Conservation (phyloP, 352 stramenopile species). For the Lagenidium sp. region DNA sequence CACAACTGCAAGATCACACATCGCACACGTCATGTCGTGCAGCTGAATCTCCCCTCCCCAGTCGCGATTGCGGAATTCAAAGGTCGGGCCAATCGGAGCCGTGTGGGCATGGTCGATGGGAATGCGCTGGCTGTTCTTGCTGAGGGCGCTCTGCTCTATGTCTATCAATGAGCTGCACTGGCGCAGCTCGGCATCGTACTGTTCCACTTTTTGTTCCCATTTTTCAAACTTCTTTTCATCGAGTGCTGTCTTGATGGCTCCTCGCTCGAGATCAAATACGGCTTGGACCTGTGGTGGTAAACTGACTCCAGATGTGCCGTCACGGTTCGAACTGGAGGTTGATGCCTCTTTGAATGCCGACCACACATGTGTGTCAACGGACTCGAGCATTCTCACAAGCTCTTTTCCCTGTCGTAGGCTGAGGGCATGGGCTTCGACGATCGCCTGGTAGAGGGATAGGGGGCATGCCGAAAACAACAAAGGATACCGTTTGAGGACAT, state of each 20-base stretch:
- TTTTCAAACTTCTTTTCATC: conserved; percentile 35
- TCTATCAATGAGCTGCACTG: too few species aligned
- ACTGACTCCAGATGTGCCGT: too few species aligned
- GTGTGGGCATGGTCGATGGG: too few species aligned
- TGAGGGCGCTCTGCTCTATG: too few species aligned
- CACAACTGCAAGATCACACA: conserved; percentile 73
- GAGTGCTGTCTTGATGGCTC: conserved; percentile 24
- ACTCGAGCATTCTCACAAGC: conserved; percentile 64
- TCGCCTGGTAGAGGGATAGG: conserved; percentile 68
- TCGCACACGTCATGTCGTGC: conserved; percentile 63
- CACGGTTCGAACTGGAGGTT: conserved; percentile 18
- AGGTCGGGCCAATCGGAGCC: conserved; percentile 18
- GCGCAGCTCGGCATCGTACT: conserved; percentile 31
- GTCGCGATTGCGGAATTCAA: conserved; percentile 80
- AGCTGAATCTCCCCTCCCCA: conserved; percentile 83
- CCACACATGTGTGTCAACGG: conserved; percentile 78
- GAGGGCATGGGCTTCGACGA: conserved; percentile 63
- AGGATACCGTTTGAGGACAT: conserved; percentile 45
- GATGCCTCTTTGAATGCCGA: conserved; percentile 64
- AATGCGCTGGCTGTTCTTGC: too few species aligned
- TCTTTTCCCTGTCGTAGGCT: conserved; percentile 55
- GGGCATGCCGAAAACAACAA: conserved; percentile 54
- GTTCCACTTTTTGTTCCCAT: conserved; percentile 43
- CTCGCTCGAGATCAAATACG: conserved; percentile 59
- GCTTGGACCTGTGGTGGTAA: conserved; percentile 64